phyloP scores from a whole-genome alignment of 208 protist species.

The Crithidia sp. region DNA sequence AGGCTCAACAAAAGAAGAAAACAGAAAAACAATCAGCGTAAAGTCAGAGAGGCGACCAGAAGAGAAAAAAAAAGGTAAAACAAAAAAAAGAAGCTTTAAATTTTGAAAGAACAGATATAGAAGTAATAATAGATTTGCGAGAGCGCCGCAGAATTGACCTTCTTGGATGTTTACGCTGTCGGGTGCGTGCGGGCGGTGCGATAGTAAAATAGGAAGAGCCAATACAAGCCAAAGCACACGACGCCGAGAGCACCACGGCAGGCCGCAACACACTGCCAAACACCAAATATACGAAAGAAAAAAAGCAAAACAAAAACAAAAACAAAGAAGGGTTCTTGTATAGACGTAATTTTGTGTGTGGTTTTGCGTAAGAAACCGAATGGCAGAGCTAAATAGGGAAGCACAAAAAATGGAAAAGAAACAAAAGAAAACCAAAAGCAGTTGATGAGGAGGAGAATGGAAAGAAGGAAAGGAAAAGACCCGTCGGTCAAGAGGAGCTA shows the following conservation, averaged over 20 bases:
- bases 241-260: too few species aligned
- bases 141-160: too few species aligned
- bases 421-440: conserved; percentile 4
- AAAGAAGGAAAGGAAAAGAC: too few species aligned
- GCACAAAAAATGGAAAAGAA: conserved; percentile 15
- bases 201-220: neutral
- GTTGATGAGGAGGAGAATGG: too few species aligned
- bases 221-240: too few species aligned
- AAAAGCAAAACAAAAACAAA: conserved; percentile 1
- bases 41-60: neutral
- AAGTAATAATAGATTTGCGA: neutral
- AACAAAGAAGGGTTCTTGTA: neutral
- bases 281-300: neutral
- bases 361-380: too few species aligned
- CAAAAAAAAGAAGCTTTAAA: neutral
- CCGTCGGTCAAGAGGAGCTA: too few species aligned
- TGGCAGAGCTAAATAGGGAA: neutral
- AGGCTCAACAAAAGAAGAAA: neutral
- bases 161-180: too few species aligned
- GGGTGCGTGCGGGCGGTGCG: too few species aligned
- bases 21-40: neutral
- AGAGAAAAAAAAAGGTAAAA: neutral
- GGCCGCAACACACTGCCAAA: too few species aligned
- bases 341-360: too few species aligned
- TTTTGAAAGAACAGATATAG: neutral